Conservation (phyloP, 176 grass and related monocot species). For the Triticum aestivum region DNA sequence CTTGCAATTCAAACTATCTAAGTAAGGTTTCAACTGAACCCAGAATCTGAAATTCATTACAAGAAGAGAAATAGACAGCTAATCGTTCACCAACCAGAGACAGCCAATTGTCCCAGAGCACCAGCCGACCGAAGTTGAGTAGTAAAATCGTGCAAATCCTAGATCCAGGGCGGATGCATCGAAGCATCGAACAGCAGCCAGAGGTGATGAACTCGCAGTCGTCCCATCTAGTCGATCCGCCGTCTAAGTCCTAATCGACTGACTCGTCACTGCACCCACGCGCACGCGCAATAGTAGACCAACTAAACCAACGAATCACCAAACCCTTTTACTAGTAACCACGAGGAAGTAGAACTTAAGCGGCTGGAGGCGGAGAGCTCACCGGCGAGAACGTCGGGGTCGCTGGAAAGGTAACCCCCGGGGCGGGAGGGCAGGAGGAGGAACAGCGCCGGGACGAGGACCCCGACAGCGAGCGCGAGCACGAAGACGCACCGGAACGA, state of each 20-base stretch:
- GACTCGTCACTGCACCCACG: not conserved
- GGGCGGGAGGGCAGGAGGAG: constrained; percentile 42
- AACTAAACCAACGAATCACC: constrained; percentile 23
- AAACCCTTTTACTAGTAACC: not conserved
- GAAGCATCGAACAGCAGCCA: not conserved
- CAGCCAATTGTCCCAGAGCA: not conserved
- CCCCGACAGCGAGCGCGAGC: constrained; percentile 44
- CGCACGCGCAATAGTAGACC: not conserved
- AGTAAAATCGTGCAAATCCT: constrained; percentile 7
- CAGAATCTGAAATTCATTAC: not conserved
- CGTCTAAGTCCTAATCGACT: not conserved
- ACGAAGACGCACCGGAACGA: constrained; percentile 49
- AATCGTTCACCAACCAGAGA: not conserved
- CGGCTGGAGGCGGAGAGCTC: not conserved
- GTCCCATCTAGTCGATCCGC: constrained; percentile 13
- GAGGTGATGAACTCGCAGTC: not conserved
- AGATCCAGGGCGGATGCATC: not conserved
- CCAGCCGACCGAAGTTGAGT: constrained; percentile 8
- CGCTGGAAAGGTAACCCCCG: constrained; percentile 38
- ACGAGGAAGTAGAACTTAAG: not conserved
- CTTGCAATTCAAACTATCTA: not conserved
- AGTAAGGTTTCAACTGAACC: not conserved
- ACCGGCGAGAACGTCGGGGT: constrained; percentile 47
- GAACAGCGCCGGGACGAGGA: constrained; percentile 55
- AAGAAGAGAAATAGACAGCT: not conserved